Percentiles rank a stretch among this genome's conserved stretches.
phyloP scores from a whole-genome alignment of 345 rosid genomes.

The Gynandropsis gynandra region DNA sequence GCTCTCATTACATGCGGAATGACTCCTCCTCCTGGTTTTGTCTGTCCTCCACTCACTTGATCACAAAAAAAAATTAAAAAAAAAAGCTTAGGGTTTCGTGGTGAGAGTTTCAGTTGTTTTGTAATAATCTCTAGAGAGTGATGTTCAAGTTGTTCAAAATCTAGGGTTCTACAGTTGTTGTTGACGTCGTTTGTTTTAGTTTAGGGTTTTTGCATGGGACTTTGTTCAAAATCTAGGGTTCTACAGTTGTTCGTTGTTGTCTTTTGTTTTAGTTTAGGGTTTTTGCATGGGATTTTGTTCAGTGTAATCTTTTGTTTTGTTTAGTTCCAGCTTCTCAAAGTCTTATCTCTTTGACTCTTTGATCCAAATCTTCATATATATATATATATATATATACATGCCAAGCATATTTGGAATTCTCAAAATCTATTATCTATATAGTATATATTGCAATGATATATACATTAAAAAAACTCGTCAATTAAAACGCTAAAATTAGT shows the following conservation, averaged over 20 bases:
- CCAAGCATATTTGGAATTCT: too few species aligned
- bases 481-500: too few species aligned
- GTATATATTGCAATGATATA: conserved; percentile 1
- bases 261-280: conserved; percentile 13
- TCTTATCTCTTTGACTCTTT: conserved; percentile 13
- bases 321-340: conserved; percentile 11
- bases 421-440: conserved; percentile 7
- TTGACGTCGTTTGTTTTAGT: conserved; percentile 5
- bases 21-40: conserved; percentile 65
- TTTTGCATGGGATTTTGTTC: conserved; percentile 16
- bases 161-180: conserved; percentile 16
- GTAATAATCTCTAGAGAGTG: conserved; percentile 6
- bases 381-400: not conserved
- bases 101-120: conserved; percentile 14
- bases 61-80: not conserved
- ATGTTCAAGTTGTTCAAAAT: conserved; percentile 5
- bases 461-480: too few species aligned
- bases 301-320: conserved; percentile 13
- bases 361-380: not conserved
- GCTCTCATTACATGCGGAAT: conserved; percentile 63
- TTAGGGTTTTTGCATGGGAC: conserved; percentile 19
- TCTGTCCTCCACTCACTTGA: conserved; percentile 49
- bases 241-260: too few species aligned
- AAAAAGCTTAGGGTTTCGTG: conserved; percentile 12
- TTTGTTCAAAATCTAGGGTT: too few species aligned